Conservation (phyloP, 176 grass and related monocot species). For the Oryza officinalis region DNA sequence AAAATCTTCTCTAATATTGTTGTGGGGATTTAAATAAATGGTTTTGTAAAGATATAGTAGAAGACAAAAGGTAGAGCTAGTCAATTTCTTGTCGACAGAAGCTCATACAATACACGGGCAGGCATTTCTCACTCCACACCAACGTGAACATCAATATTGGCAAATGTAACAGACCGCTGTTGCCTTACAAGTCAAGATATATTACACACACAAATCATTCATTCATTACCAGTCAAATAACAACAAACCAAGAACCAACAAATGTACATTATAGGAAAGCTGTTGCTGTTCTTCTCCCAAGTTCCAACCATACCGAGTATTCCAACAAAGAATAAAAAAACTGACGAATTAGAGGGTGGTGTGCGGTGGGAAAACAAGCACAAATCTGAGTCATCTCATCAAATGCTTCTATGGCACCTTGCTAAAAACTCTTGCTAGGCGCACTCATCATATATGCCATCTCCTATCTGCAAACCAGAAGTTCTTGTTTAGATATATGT, state of each 20-base stretch:
- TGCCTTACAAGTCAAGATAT: constrained; percentile 52
- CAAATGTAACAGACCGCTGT: constrained; percentile 39
- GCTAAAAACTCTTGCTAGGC: constrained; percentile 1
- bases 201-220: constrained; percentile 48
- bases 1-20: too few species aligned
- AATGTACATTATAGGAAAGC: constrained; percentile 61
- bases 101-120: neutral
- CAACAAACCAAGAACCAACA: constrained; percentile 46
- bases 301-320: constrained; percentile 24
- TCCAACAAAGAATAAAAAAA: constrained; percentile 29
- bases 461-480: constrained; percentile 64
- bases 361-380: constrained; percentile 8
- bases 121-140: neutral
- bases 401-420: constrained; percentile 35
- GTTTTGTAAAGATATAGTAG: too few species aligned
- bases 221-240: constrained; percentile 47
- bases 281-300: constrained; percentile 38
- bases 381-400: constrained; percentile 29
- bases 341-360: constrained; percentile 39
- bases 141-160: constrained; percentile 28
- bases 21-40: too few species aligned
- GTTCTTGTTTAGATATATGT: neutral
- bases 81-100: neutral
- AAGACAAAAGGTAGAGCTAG: neutral
- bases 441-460: constrained; percentile 73